A percentile compares a stretch with the other conserved stretches of the same genome.
Conservation (phyloP, 306 rosid species). For the Cucurbita maxima region DNA sequence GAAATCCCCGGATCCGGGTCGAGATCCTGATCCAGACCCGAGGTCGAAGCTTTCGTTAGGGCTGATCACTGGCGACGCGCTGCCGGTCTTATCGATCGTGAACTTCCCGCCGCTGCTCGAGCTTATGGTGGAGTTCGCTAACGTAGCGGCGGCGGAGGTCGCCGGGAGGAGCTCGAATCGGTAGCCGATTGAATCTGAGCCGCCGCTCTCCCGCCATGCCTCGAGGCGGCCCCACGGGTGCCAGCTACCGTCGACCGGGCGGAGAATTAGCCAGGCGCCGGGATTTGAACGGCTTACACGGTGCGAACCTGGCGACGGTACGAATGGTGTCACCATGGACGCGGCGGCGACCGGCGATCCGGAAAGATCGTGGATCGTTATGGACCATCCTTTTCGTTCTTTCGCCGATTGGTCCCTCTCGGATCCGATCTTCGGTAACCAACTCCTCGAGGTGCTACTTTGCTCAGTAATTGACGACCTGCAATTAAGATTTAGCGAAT, state of each 20-base stretch:
- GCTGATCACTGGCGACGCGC: slow-evolving; percentile 17
- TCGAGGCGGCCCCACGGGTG: slow-evolving; percentile 43
- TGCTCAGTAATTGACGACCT: slow-evolving; percentile 21
- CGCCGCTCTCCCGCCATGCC: slow-evolving; percentile 31
- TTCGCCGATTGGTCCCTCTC: slow-evolving; percentile 19
- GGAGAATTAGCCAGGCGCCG: slow-evolving; percentile 37
- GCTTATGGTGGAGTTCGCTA: slow-evolving; percentile 18
- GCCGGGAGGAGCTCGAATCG: slow-evolving; percentile 20
- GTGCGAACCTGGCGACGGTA: slow-evolving; percentile 27
- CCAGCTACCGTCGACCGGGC: slow-evolving; percentile 33
- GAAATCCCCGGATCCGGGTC: slow-evolving; percentile 32
- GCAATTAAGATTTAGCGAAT: background rate
- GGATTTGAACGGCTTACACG: slow-evolving; percentile 38
- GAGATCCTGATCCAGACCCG: slow-evolving; percentile 21
- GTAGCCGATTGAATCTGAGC: slow-evolving; percentile 26
- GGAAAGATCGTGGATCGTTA: slow-evolving; percentile 37
- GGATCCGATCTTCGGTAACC: slow-evolving; percentile 17
- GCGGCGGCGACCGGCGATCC: slow-evolving; percentile 39
- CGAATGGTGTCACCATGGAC: slow-evolving; percentile 40
- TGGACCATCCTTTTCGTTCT: slow-evolving; percentile 37
- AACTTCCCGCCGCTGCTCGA: slow-evolving; percentile 24
- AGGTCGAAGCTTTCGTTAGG: slow-evolving; percentile 28
- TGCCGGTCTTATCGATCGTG: slow-evolving; percentile 22
- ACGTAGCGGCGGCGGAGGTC: slow-evolving; percentile 11
- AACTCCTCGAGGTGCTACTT: slow-evolving; percentile 11